Conservation (phyloP, 1,284 basidiomycete genomes). For the Jaminaea rosea region DNA sequence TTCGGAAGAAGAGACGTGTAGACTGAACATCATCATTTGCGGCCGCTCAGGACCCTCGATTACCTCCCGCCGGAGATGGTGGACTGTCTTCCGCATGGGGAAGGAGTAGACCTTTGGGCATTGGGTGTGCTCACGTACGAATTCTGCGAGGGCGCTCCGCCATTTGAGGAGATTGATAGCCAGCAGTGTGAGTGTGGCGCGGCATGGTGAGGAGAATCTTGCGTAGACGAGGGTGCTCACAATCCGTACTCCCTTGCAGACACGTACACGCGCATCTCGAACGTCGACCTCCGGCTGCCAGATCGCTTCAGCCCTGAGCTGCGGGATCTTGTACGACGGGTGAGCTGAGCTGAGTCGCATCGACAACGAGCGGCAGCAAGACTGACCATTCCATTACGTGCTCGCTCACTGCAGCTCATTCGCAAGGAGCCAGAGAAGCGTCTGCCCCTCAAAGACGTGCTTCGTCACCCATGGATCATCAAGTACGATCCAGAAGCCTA, state of each 20-base stretch:
- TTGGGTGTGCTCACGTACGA: slow-evolving; percentile 92
- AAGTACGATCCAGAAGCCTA: slow-evolving; percentile 55
- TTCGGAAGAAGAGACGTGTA: too few relatives aligned
- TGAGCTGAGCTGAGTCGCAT: too few relatives aligned
- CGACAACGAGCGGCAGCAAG: background rate
- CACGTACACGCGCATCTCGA: slow-evolving; percentile 35
- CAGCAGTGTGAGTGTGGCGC: slow-evolving; percentile 56
- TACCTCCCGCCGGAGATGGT: slow-evolving; percentile 99
- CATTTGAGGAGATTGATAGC: slow-evolving; percentile 71
- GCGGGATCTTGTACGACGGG: slow-evolving; percentile 25
- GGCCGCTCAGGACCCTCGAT: slow-evolving; percentile 86
- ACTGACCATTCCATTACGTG: background rate
- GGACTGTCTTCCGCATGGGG: slow-evolving; percentile 55
- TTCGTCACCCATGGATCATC: slow-evolving; percentile 84
- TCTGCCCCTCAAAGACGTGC: slow-evolving; percentile 69
- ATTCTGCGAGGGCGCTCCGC: slow-evolving; percentile 81
- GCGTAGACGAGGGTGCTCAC: too few relatives aligned
- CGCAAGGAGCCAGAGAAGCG: slow-evolving; percentile 76
- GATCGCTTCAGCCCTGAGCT: slow-evolving; percentile 28
- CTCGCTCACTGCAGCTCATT: slow-evolving; percentile 58
- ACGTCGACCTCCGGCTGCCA: slow-evolving; percentile 36
- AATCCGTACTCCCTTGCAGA: slow-evolving; percentile 10
- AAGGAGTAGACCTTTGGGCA: slow-evolving; percentile 92
- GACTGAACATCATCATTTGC: too few relatives aligned
- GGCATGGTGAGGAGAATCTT: background rate